These are phyloP conservation scores for Candolleomyces efflorescens DNA, from an alignment of 768 basidiomycete species.

Conservation along the genomic window DNA sequence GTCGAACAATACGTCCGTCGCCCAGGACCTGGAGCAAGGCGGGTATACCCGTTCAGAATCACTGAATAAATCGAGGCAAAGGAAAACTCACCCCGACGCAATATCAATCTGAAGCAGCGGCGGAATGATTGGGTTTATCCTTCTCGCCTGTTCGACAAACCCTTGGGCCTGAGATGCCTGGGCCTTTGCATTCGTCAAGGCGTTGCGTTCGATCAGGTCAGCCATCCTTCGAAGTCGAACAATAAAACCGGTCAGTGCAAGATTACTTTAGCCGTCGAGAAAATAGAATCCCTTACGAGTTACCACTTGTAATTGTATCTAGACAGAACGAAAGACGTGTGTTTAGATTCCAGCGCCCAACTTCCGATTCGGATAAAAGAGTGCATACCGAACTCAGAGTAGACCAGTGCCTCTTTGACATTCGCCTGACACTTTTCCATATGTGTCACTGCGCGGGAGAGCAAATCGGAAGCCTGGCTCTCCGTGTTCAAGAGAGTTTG, in stretches of 20 bases:
- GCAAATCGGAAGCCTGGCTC: constrained; percentile 34
- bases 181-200: constrained; percentile 31
- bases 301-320: constrained; percentile 33
- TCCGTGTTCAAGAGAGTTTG: constrained; percentile 34
- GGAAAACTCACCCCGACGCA: constrained; percentile 30
- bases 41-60: not conserved
- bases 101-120: constrained; percentile 34
- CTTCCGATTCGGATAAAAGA: not conserved
- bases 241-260: not conserved
- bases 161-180: constrained; percentile 29
- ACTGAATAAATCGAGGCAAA: not conserved
- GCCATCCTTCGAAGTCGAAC: constrained; percentile 23
- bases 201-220: constrained; percentile 40
- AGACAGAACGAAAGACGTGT: too few relatives aligned
- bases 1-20: constrained; percentile 15
- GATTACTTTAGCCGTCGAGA: not conserved
- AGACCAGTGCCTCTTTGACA: constrained; percentile 33
- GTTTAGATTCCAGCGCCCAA: too few relatives aligned
- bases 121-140: constrained; percentile 30
- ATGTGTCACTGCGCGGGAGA: constrained; percentile 31
- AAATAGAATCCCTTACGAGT: too few relatives aligned
- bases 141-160: constrained; percentile 35
- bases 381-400: constrained; percentile 36
- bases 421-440: constrained; percentile 27
- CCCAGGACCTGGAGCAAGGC: not conserved